These are phyloP conservation scores for Bryopsis sp. DNA, from an alignment of 139 green algal species.

Conservation along the genomic window DNA sequence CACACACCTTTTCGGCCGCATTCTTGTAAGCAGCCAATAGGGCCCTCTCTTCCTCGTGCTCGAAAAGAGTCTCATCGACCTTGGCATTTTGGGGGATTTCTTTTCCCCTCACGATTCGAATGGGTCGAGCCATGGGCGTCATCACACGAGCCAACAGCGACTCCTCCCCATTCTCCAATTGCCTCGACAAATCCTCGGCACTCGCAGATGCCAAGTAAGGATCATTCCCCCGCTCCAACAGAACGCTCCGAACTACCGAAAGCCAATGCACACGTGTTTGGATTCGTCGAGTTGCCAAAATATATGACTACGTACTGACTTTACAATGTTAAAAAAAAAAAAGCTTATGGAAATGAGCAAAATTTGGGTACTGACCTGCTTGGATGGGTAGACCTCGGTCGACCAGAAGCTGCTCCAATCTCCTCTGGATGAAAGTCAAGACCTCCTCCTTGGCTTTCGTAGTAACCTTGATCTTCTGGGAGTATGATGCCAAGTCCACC, in stretches of 20 bases:
- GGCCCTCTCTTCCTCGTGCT: constrained; percentile 32
- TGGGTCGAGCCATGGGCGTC: constrained; percentile 64
- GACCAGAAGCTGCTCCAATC: constrained; percentile 90
- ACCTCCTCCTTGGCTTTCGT: constrained; percentile 33
- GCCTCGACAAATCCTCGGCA: constrained; percentile 51
- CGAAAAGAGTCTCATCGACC: constrained; percentile 34
- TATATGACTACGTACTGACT: too few relatives aligned
- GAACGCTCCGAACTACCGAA: constrained; percentile 73
- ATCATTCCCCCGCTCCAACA: constrained; percentile 66
- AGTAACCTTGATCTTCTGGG: constrained; percentile 68
- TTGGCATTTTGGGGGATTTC: constrained; percentile 29
- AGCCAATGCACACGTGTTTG: too few relatives aligned
- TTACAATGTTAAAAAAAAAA: background rate
- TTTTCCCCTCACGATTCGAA: constrained; percentile 82
- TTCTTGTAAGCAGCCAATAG: constrained; percentile 29
- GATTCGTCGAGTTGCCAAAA: too few relatives aligned
- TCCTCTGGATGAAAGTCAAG: constrained; percentile 53
- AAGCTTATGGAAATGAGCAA: background rate
- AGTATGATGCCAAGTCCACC: constrained; percentile 43
- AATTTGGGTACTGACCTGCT: constrained; percentile 24
- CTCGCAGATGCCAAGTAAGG: constrained; percentile 59
- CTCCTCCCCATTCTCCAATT: constrained; percentile 13
- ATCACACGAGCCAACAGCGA: constrained; percentile 60
- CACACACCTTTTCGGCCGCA: background rate
- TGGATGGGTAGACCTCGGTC: constrained; percentile 47